A percentile compares a stretch with the other conserved stretches of the same genome.
phyloP scores from a whole-genome alignment of 176 grass and related monocot species.

The Hyparrhenia diplandra region DNA sequence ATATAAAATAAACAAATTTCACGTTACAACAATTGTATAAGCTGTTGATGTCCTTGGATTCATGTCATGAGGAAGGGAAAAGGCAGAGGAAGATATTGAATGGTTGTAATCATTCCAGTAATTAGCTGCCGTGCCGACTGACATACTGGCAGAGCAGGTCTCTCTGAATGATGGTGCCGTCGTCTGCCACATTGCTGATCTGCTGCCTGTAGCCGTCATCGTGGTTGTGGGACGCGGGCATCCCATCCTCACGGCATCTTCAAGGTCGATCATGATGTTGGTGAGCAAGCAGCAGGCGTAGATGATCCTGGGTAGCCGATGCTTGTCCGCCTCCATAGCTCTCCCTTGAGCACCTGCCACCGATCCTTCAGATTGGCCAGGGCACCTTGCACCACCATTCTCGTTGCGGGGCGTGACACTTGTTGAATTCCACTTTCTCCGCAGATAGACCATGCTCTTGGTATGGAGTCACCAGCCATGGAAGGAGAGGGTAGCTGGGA shows the following conservation, averaged over 20 bases:
- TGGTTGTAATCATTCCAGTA: constrained; percentile 1
- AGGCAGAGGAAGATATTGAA: not conserved
- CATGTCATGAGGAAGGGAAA: not conserved
- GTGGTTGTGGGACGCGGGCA: constrained; percentile 29
- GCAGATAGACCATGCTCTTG: constrained; percentile 25
- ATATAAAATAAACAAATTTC: not conserved
- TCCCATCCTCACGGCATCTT: constrained; percentile 24
- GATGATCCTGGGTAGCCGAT: constrained; percentile 50
- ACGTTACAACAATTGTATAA: constrained; percentile 3
- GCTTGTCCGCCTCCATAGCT: constrained; percentile 43
- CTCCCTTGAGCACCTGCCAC: constrained; percentile 37
- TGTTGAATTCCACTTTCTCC: constrained; percentile 42
- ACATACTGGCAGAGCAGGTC: constrained; percentile 37
- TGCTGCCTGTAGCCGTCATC: constrained; percentile 50
- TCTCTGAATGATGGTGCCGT: constrained; percentile 25
- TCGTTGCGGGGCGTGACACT: constrained; percentile 10
- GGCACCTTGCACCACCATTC: constrained; percentile 31
- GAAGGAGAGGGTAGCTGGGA: constrained; percentile 48
- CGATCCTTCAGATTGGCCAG: constrained; percentile 32
- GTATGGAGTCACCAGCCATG: constrained; percentile 61
- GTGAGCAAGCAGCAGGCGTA: constrained; percentile 66
- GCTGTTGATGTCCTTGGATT: not conserved
- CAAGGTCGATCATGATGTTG: constrained; percentile 62
- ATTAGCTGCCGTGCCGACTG: not conserved
- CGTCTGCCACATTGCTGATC: constrained; percentile 38